Evolutionary conservation across 2,329 filamentous ascomycete species (phyloP).

Genomic region (Byssothecium circinans): DNA sequence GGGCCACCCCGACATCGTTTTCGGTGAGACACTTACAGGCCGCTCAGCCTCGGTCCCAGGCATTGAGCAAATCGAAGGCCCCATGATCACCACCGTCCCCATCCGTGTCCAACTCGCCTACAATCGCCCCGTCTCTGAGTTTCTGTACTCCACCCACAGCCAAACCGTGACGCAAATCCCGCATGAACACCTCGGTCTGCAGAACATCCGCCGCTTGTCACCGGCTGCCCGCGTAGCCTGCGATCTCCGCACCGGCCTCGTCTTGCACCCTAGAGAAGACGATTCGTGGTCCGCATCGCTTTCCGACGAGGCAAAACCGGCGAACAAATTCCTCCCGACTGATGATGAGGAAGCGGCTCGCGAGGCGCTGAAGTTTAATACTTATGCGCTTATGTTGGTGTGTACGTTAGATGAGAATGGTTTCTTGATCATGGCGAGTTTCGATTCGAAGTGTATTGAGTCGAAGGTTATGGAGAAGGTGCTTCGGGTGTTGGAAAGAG

Average conservation of each 20-base stretch:
- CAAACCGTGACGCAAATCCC: conserved; percentile 61
- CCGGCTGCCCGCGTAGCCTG: conserved; percentile 39
- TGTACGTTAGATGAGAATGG: conserved; percentile 61
- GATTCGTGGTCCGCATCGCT: conserved; percentile 16
- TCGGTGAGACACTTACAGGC: conserved; percentile 63
- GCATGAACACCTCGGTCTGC: conserved; percentile 65
- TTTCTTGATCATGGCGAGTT: conserved; percentile 64
- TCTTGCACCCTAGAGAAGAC: conserved; percentile 42
- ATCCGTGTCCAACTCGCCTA: conserved; percentile 54
- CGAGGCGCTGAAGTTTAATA: conserved; percentile 60
- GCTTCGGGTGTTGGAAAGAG: conserved; percentile 55
- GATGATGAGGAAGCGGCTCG: conserved; percentile 60
- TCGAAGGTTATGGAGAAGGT: conserved; percentile 56
- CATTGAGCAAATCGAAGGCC: conserved; percentile 59
- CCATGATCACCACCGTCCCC: conserved; percentile 64
- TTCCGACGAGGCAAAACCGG: conserved; percentile 41
- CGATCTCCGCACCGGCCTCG: conserved; percentile 40
- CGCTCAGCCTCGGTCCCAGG: conserved; percentile 51
- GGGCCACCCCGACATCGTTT: conserved; percentile 56
- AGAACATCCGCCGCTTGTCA: conserved; percentile 56
- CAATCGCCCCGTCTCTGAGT: conserved; percentile 51
- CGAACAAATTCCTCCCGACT: conserved; percentile 57
- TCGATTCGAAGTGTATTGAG: conserved; percentile 63
- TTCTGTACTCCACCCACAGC: conserved; percentile 60
- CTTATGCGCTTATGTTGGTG: conserved; percentile 66